Evolutionary conservation across 2,329 filamentous ascomycete species (phyloP).

Genomic region (Albophoma yamanashiensis): DNA sequence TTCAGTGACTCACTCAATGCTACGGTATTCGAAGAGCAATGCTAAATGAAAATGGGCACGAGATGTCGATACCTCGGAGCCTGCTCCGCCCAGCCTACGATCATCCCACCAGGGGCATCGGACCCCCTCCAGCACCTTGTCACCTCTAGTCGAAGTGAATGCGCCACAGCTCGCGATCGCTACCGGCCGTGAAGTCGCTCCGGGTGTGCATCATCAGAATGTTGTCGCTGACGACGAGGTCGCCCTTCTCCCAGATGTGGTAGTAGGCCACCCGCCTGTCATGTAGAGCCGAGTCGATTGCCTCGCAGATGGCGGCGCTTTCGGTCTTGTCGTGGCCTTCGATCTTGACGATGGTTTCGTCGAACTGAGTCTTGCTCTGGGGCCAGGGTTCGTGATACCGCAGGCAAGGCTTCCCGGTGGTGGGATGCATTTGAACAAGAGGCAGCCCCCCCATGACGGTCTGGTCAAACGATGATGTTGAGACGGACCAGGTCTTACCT

Average conservation of each 20-base stretch:
- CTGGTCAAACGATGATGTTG: conserved; percentile 34
- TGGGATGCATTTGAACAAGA: conserved; percentile 32
- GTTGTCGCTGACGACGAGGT: conserved; percentile 43
- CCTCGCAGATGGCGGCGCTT: conserved; percentile 23
- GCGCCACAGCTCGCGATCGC: conserved; percentile 36
- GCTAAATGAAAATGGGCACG: background rate
- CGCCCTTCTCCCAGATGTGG: conserved; percentile 43
- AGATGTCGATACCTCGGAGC: background rate
- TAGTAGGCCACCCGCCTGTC: conserved; percentile 39
- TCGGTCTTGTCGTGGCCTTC: conserved; percentile 22
- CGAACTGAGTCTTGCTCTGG: conserved; percentile 37
- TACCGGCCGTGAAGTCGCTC: conserved; percentile 31
- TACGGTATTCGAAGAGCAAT: background rate
- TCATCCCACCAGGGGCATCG: background rate
- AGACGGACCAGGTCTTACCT: conserved; percentile 35
- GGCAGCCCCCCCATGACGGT: conserved; percentile 31
- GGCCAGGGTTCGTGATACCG: conserved; percentile 47
- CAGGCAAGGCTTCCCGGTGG: conserved; percentile 34
- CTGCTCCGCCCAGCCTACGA: background rate
- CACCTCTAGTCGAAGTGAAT: conserved; percentile 34
- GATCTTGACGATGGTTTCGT: conserved; percentile 31
- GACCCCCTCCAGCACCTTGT: background rate
- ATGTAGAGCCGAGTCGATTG: conserved; percentile 31
- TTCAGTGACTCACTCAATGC: background rate
- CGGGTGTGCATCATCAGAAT: conserved; percentile 36